Evolutionary conservation across 1,284 basidiomycete species (phyloP).

Genomic region (Trichosporon sp.): DNA sequence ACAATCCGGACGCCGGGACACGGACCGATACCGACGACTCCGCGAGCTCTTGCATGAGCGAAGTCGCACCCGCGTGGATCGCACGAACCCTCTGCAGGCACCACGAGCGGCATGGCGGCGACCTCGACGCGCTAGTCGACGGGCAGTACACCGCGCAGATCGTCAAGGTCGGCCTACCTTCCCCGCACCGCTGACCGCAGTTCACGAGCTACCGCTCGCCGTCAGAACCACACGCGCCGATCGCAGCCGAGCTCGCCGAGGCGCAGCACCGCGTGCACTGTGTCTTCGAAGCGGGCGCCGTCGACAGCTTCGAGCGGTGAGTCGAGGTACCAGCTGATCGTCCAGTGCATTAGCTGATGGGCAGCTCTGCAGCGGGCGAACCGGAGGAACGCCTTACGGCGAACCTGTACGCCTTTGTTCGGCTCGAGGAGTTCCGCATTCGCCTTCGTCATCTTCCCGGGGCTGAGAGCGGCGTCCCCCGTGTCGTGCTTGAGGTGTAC

Average conservation of each 20-base stretch:
- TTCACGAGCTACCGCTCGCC: conserved; percentile 23
- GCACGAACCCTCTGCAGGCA: conserved; percentile 24
- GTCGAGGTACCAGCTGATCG: no score
- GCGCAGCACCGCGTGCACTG: conserved; percentile 26
- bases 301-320: conserved; percentile 31
- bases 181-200: conserved; percentile 8
- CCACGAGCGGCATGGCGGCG: conserved; percentile 31
- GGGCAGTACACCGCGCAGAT: conserved; percentile 26
- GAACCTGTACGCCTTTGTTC: conserved; percentile 27
- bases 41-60: conserved; percentile 1
- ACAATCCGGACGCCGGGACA: background rate
- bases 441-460: background rate
- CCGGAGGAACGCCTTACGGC: conserved; percentile 25
- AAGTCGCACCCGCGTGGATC: conserved; percentile 26
- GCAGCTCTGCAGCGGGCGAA: conserved; percentile 21
- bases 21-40: no score
- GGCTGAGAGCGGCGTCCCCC: conserved; percentile 8
- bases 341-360: background rate
- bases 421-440: conserved; percentile 21
- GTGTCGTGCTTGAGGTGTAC: conserved; percentile 24
- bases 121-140: conserved; percentile 14
- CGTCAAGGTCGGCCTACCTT: conserved; percentile 19
- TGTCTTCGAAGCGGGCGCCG: conserved; percentile 27
- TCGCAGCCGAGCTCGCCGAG: conserved; percentile 27
- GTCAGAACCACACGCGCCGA: conserved; percentile 9